These are phyloP conservation scores for Trichothecium sympodiale DNA, from an alignment of 2,329 filamentous ascomycete species.

Conservation along the genomic window DNA sequence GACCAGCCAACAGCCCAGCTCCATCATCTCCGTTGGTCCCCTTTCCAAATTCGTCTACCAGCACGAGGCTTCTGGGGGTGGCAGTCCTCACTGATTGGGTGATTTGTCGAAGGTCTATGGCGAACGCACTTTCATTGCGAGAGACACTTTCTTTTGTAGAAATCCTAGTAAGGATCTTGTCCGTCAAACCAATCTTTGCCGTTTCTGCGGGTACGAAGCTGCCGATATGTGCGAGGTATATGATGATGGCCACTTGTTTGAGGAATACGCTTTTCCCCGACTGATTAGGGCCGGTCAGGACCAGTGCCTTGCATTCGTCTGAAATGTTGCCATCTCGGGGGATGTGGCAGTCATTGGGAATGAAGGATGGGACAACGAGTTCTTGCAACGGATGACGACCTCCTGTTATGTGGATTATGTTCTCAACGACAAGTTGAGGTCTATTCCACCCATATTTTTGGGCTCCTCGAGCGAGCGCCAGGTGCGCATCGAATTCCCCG, in stretches of 20 bases:
- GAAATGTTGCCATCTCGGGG: constrained; percentile 19
- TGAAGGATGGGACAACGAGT: constrained; percentile 65
- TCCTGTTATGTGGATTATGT: constrained; percentile 61
- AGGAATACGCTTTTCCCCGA: constrained; percentile 95
- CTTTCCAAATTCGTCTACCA: constrained; percentile 88
- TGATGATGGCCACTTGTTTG: constrained; percentile 83
- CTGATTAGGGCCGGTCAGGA: constrained; percentile 89
- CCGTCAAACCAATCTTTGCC: constrained; percentile 75
- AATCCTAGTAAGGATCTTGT: constrained; percentile 83
- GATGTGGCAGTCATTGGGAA: constrained; percentile 71
- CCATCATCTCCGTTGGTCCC: constrained; percentile 49
- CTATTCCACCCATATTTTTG: constrained; percentile 58
- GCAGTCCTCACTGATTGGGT: constrained; percentile 64
- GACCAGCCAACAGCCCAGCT: constrained; percentile 44
- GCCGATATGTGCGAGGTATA: constrained; percentile 86
- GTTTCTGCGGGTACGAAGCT: constrained; percentile 76
- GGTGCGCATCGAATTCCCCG: constrained; percentile 76
- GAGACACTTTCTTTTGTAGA: constrained; percentile 58
- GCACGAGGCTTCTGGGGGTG: constrained; percentile 64
- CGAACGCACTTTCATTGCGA: constrained; percentile 50
- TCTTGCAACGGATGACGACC: constrained; percentile 86
- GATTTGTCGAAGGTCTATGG: constrained; percentile 79
- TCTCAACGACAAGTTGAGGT: constrained; percentile 59
- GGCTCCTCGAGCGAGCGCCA: constrained; percentile 72
- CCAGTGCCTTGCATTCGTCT: constrained; percentile 46